Base-by-base conservation (phyloP, 2,329 filamentous ascomycete species). In the Ophiocordyceps camponoti-leonardi region DNA sequence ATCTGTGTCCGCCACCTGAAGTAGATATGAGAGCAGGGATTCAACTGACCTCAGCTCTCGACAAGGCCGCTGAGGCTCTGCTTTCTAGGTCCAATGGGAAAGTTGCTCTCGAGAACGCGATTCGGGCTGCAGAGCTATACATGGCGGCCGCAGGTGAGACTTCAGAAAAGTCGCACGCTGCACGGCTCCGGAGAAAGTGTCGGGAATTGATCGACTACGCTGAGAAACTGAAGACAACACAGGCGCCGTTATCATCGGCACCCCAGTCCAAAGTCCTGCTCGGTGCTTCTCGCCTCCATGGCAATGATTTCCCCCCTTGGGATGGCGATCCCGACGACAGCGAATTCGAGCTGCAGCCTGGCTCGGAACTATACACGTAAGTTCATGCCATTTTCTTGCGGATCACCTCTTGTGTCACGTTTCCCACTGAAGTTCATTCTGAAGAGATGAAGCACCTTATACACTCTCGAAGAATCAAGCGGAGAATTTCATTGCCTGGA, bases 251-350 rank as follows among this genome's bases (percentile, higher is more conserved):
- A 37, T 19, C 40, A 20, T 14, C 31, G 8, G 18, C 18, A 12
- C 16, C 6, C 41, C 22, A n/a, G 43, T 26, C 20, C 37, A 28
- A 26, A 37, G 10, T 95, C 44, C 62, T 96, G 10, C 67, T 84
- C 2, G 79, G 81, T 56, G 79, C 81, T 4, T 92, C 88, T 5
- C 81, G 78, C 46, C 70, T 98, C 19, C 86, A 94, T 57, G 86
- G 83, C 1, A 83, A 79, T 55, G 71, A 82, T 19, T 96, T 94
- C 52, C 86, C 83, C 12, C 86, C 84, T 0, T 98, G 92, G 92
- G 73, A 73, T n/a, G 62, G 62, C 2, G 67, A 77, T 26, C 81
- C 85, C 1, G 58, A 61, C 4, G 59, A 72, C 0, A 60, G 69
- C 5, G 75, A 83, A 28, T 94, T 95, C 52, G 61, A 68, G 30